Evolutionary conservation across 148 eudicot genomes (phyloP).

Genomic region (Spergularia bocconei): DNA sequence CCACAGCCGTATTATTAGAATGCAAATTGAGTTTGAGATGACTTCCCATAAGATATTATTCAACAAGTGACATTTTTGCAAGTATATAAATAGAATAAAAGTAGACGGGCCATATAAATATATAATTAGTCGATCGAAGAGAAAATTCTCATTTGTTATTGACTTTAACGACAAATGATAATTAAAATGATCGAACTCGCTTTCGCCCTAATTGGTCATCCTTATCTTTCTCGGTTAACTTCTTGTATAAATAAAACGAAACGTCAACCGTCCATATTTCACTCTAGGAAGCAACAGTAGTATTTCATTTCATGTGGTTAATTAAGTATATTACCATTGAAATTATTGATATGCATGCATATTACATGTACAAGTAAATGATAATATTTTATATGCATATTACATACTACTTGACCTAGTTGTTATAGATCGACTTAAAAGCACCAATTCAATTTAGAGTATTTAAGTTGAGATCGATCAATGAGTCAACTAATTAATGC

Average conservation of each 20-base stretch:
- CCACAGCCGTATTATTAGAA: not conserved
- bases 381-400: not conserved
- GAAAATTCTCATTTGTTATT: slow-evolving; percentile 27
- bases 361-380: too few relatives aligned
- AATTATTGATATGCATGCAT: not conserved
- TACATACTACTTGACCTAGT: not conserved
- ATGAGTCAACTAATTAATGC: too few relatives aligned
- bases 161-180: slow-evolving; percentile 16
- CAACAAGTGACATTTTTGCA: slow-evolving; percentile 4
- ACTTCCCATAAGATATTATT: not conserved
- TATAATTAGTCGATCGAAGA: slow-evolving; percentile 5
- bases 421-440: too few relatives aligned
- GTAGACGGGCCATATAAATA: not conserved
- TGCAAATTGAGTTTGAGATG: slow-evolving; percentile 7
- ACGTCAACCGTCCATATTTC: slow-evolving; percentile 25
- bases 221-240: slow-evolving; percentile 15
- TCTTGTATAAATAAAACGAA: slow-evolving; percentile 8
- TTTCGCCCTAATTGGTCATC: not conserved
- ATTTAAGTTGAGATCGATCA: too few relatives aligned
- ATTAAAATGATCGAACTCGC: not conserved
- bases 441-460: too few relatives aligned
- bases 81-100: not conserved
- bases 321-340: slow-evolving; percentile 4
- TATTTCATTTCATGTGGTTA: slow-evolving; percentile 3
- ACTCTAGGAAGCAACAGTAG: slow-evolving; percentile 26